Base-by-base conservation (phyloP, 2,329 filamentous ascomycete species). In the Pyrenochaeta sp. region DNA sequence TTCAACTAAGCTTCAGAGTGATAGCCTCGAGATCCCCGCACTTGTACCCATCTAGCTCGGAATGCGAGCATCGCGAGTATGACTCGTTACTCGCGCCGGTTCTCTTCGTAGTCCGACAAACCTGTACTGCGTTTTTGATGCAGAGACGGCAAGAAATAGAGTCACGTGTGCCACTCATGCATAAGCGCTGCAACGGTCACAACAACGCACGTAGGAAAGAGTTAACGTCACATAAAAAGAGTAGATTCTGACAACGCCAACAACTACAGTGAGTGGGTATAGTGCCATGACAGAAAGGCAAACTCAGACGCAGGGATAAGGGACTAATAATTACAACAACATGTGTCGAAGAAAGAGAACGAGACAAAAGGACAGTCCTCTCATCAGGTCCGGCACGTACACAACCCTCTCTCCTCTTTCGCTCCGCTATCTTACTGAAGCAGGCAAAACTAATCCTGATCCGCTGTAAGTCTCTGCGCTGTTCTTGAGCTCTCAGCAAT, bases 401-500 rank as follows among this genome's bases (percentile, higher is more conserved):
- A 35, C 52, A 40, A 45, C 31, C 21, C 14, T 15, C 40, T 27
- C 23, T 29, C n/a, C n/a, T 18, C 39, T 21, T 6, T 12, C 14
- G 7, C n/a, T 14, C 40, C 17, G 7, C 30, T 10, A 14, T 20
- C 36, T 39, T 9, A 60, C 41, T 54, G 56, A 20, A 60, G 51
- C 47, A 56, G 27, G 39, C 49, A 48, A 32, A 53, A 46, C 66
- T 69, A 69, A 11, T 71, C 64, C 20, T 69, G 66, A 32, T 72
- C 64, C 3, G 23, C 23, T 9, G 58, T 67, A 7, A 75, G 67
- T 41, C 58, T 64, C 35, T 67, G 60, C 2, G 71, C 72, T 0
- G 72, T 72, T 29, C 67, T 54, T 14, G 71, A 69, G 53, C 69
- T 73, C 47, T 75, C 73, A 2, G 56, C 58, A 44, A 75, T 70